Evolutionary conservation across 2,329 filamentous ascomycete species (phyloP), one percentile per base, ranked within the genome.

Genomic region (Teratosphaeria pseudoeucalypti): DNA sequence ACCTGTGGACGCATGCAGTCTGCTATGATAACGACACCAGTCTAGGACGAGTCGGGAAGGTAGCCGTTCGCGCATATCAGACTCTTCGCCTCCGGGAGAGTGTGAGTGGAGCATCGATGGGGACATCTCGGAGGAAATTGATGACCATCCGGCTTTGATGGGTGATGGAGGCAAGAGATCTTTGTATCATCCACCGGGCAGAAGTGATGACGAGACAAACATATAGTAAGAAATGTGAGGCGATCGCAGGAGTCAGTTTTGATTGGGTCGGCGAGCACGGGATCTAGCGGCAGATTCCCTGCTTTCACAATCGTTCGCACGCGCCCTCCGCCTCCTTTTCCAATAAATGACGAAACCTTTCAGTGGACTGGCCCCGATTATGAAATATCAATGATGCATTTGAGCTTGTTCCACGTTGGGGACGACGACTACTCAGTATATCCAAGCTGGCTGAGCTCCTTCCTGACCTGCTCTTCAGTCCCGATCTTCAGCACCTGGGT

Each of bases 401-500:
- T 14, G 11, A 43, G 29, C 2, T 32, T 32, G 29, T 32, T 32
- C 7, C 5, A 32, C 29, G 29, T 32, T 43, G 14, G 37, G 12
- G 4, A 16, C 2, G 23, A 49, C 53, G 9, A 6, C 52, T 61
- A 61, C 52, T 62, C 60, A n/a, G 53, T 65, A 55, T 70, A 71
- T 9, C 69, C 69, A 34, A 70, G 57, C 34, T 60, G 62, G 55
- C 52, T 61, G 19, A 99, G 78, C 77, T 99, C 94, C 76, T 88
- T 90, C 63, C 92, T 81, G 60, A 99, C 92, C 16, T 82, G 77
- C 55, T 85, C 79, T 78, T 97, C 95, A 26, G 91, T 97, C 59
- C 85, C 83, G 68, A 99, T 99, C 83, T 99, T 99, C 82, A 96
- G 95, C 76, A 99, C 85, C 78, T 99, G 94, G 34, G 94, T 99